Percentiles rank a stretch among this genome's conserved stretches.
Evolutionary conservation across 768 basidiomycete species (phyloP).

Genomic region (Candolleomyces efflorescens): DNA sequence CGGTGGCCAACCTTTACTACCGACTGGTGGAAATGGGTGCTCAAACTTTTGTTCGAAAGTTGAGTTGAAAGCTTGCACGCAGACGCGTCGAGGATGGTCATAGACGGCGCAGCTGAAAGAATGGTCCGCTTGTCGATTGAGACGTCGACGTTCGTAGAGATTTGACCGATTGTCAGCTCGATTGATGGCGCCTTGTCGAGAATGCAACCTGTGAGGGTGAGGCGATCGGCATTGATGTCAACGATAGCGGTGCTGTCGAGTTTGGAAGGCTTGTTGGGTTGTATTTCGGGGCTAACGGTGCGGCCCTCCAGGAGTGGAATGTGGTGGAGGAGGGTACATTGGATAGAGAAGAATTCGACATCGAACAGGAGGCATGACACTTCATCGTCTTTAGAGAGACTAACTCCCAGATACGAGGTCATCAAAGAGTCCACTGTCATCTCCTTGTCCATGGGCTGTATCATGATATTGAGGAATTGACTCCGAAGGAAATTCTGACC

Average conservation of each 20-base stretch:
- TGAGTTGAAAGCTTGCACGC: conserved; percentile 13
- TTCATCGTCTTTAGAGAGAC: conserved; percentile 15
- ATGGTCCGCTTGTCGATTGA: conserved; percentile 30
- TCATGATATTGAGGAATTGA: background rate
- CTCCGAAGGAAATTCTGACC: background rate
- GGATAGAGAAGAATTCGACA: conserved; percentile 33
- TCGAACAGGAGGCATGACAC: conserved; percentile 32
- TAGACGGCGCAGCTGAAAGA: conserved; percentile 15
- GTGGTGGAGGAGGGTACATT: conserved; percentile 45
- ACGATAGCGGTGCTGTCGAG: conserved; percentile 29
- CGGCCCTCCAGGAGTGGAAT: conserved; percentile 32
- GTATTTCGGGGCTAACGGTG: conserved; percentile 14
- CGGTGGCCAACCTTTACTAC: conserved; percentile 30
- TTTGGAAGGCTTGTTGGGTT: conserved; percentile 15
- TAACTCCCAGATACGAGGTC: conserved; percentile 15
- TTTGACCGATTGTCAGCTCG: conserved; percentile 17
- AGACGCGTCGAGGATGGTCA: conserved; percentile 23
- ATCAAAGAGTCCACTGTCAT: conserved; percentile 41
- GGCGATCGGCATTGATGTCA: conserved; percentile 16
- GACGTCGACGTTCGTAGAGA: conserved; percentile 21
- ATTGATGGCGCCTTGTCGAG: conserved; percentile 13
- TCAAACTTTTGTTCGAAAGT: conserved; percentile 2
- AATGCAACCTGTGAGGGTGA: conserved; percentile 20
- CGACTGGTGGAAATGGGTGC: conserved; percentile 12
- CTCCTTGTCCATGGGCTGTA: conserved; percentile 31